These are phyloP conservation scores for Stenogyne calaminthoides DNA, from an alignment of 305 asterid genomes.

Conservation along the genomic window DNA sequence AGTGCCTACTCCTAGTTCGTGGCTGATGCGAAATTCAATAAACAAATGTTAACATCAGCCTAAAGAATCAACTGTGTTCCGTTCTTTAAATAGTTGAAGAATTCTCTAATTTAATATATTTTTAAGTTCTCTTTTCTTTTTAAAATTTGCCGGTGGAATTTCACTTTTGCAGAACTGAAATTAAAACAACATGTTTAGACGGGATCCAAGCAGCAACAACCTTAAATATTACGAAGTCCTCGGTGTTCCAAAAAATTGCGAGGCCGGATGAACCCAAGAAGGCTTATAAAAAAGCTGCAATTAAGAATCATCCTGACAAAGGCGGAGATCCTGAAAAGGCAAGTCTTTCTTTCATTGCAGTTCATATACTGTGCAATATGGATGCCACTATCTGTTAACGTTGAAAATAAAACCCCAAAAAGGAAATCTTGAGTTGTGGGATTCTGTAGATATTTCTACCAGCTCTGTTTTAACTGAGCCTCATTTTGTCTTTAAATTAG, in stretches of 20 bases:
- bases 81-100: not conserved
- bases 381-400: not conserved
- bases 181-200: constrained; percentile 48
- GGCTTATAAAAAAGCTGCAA: constrained; percentile 70
- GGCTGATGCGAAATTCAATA: not conserved
- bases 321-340: constrained; percentile 81
- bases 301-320: constrained; percentile 71
- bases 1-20: not conserved
- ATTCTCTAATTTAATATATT: not conserved
- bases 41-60: not conserved
- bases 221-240: constrained; percentile 60
- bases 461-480: constrained; percentile 2
- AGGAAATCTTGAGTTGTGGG: not conserved
- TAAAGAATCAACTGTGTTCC: not conserved
- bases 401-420: not conserved
- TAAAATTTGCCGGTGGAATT: constrained; percentile 14
- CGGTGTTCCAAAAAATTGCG: constrained; percentile 57
- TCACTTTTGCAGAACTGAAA: constrained; percentile 4
- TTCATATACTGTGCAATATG: not conserved
- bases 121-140: not conserved
- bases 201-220: constrained; percentile 50
- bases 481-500: constrained; percentile 35
- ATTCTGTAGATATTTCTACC: not conserved
- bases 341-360: not conserved
- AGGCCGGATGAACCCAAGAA: constrained; percentile 62